Evolutionary conservation across 306 rosid species (phyloP).

Genomic region (Mimosa bimucronata): DNA sequence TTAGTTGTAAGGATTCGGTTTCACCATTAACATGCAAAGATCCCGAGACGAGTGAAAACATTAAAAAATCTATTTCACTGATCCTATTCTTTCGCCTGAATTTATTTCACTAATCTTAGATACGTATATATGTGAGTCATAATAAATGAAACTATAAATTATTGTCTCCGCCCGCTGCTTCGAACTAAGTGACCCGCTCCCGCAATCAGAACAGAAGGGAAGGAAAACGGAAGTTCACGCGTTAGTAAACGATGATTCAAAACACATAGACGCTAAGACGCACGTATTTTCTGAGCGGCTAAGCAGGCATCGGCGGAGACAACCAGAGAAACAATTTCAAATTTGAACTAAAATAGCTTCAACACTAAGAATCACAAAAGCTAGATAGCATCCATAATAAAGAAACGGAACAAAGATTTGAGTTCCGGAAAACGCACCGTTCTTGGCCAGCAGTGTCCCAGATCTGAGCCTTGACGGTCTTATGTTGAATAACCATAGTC

Average conservation of each 20-base stretch:
- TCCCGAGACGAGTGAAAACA: no score
- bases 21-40: neutral
- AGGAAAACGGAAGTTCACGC: neutral
- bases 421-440: constrained; percentile 50
- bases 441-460: constrained; percentile 99
- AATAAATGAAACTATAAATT: neutral
- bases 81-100: neutral
- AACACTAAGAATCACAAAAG: neutral
- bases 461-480: constrained; percentile 99
- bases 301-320: neutral
- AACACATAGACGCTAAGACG: constrained; percentile 8
- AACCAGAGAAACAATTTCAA: neutral
- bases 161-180: neutral
- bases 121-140: neutral
- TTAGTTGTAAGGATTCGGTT: neutral
- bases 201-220: neutral
- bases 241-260: neutral
- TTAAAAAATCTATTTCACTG: neutral
- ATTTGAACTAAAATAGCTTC: neutral
- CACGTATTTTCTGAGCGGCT: neutral
- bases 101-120: neutral
- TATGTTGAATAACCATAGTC: constrained; percentile 80
- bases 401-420: neutral
- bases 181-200: neutral
- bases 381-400: neutral